phyloP scores from a whole-genome alignment of 306 rosid genomes.

The Corylus americana region DNA sequence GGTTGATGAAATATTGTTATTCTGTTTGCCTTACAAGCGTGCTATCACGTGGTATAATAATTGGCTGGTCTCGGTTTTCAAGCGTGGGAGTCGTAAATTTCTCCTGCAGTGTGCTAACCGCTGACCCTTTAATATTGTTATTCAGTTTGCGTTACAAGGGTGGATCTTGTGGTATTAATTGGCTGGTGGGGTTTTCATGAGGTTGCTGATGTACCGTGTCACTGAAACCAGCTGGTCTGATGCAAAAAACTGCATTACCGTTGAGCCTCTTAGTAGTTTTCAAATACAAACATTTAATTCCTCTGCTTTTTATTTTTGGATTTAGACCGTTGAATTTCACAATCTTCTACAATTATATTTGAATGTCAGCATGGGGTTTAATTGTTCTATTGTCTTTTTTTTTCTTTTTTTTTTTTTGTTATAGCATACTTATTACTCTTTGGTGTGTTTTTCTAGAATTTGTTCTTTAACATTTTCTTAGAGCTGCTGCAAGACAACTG shows the following conservation, averaged over 20 bases:
- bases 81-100: constrained; percentile 19
- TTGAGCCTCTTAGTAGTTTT: neutral
- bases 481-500: neutral
- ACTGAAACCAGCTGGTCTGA: constrained; percentile 14
- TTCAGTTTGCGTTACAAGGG: constrained; percentile 15
- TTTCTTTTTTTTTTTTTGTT: neutral
- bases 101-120: constrained; percentile 19
- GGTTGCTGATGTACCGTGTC: neutral
- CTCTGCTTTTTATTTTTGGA: constrained; percentile 1
- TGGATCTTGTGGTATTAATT: neutral
- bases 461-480: neutral
- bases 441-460: neutral
- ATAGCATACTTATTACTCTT: neutral
- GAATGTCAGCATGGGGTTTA: neutral
- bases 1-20: constrained; percentile 8
- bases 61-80: neutral
- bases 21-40: constrained; percentile 8
- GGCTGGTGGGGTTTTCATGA: neutral
- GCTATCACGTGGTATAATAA: neutral
- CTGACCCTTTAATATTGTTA: constrained; percentile 22
- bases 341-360: neutral
- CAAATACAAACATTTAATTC: neutral
- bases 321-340: constrained; percentile 4
- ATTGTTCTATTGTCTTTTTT: neutral
- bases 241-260: neutral